Base-by-base conservation (phyloP, 2,329 filamentous ascomycete species). In the Geosmithia morbida region DNA sequence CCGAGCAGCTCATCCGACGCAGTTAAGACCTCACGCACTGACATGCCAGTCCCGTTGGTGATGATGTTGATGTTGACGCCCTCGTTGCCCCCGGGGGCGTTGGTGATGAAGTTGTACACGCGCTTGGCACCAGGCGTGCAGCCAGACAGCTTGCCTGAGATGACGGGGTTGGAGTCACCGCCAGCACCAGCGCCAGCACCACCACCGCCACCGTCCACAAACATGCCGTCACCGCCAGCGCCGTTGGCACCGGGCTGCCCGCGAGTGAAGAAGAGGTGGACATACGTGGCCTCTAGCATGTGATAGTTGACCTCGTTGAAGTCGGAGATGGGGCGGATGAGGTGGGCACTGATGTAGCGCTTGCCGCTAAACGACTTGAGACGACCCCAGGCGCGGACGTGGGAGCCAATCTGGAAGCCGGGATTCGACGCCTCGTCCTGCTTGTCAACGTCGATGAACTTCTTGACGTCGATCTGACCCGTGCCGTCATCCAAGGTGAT, bases 401-500 rank as follows among this genome's bases (percentile, higher is more conserved):
- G 90, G 47, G 81, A 77, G 58, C 90, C 84, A 54, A 83, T 72
- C 52, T 79, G 74, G 55, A 86, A 77, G 51, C 76, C 74, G 18
- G 69, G 61, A 52, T 70, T 67, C 26, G 63, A 33, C 52, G 70
- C 67, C 16, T 64, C 63, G n/a, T 66, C 65, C 39, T 66, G 60
- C 59, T 74, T 74, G 59, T 79, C 77, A 54, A 74, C 66, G 65
- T 90, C 83, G 49, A 85, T 73, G 84, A 85, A 94, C 63, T 85
- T 81, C 70, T 92, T 94, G 54, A 87, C 89, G 65, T 98, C 94
- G 56, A 96, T 83, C 51, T 81, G 74, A 50, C 87, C 89, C 1
- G 94, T 98, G 61, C 92, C 92, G 65, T 98, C 92, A 66, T 98
- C 92, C 57, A 98, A 71, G 58, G 83, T 85, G 74, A 94, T 94